Evolutionary conservation across 2,329 filamentous ascomycete species (phyloP).

Genomic region (Cladosporium sp.): DNA sequence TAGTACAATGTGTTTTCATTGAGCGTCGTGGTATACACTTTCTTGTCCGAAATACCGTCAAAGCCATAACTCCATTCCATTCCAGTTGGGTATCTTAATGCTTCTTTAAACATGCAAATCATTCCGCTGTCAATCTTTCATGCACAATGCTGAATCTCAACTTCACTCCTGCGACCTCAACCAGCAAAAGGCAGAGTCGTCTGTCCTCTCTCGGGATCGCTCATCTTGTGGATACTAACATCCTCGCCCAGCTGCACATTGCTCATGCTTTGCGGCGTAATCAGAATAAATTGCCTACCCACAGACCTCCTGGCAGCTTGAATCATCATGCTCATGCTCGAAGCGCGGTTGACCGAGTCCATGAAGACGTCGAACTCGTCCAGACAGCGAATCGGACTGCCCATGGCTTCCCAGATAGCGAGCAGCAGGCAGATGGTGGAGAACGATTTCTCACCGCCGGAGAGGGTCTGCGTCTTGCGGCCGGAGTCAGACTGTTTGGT

Average conservation of each 20-base stretch:
- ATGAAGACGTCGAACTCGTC: slow-evolving; percentile 99
- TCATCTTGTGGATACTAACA: slow-evolving; percentile 65
- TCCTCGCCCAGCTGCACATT: slow-evolving; percentile 59
- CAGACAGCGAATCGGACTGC: slow-evolving; percentile 85
- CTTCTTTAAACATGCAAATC: neutral
- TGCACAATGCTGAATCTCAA: neutral
- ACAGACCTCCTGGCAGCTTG: slow-evolving; percentile 77
- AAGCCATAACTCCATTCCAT: neutral
- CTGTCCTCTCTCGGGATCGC: slow-evolving; percentile 27
- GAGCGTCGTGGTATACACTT: neutral
- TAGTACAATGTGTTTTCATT: neutral
- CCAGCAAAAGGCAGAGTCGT: slow-evolving; percentile 22
- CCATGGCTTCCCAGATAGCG: slow-evolving; percentile 96
- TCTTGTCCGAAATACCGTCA: neutral
- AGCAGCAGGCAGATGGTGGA: slow-evolving; percentile 92
- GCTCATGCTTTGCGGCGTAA: slow-evolving; percentile 82
- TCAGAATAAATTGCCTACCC: slow-evolving; percentile 92
- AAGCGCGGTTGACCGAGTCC: slow-evolving; percentile 92
- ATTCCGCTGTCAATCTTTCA: neutral
- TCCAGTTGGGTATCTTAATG: neutral
- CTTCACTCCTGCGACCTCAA: neutral
- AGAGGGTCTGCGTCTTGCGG: slow-evolving; percentile 84
- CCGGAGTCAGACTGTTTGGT: slow-evolving; percentile 67
- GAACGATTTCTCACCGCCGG: slow-evolving; percentile 96
- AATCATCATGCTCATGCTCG: slow-evolving; percentile 92